phyloP scores from a whole-genome alignment of 1,284 basidiomycete genomes.

The Ustilago crameri region DNA sequence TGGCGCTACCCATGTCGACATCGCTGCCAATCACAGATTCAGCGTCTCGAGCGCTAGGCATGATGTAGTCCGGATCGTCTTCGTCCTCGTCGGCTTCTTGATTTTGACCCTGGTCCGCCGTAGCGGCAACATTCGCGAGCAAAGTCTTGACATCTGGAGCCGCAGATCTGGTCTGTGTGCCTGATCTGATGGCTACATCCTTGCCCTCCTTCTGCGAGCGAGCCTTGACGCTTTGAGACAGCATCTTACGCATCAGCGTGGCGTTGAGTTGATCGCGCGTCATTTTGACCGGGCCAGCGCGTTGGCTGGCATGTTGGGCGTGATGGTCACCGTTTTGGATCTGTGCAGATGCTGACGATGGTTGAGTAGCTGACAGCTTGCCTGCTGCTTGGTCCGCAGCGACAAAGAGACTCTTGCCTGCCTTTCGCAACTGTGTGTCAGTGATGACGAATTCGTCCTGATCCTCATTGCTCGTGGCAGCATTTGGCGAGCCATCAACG shows the following conservation, averaged over 20 bases:
- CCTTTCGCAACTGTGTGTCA: constrained; percentile 40
- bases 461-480: constrained; percentile 12
- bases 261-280: constrained; percentile 56
- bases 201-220: constrained; percentile 30
- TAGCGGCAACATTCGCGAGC: constrained; percentile 18
- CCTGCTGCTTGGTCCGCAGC: constrained; percentile 46
- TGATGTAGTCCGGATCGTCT: constrained; percentile 40
- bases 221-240: constrained; percentile 45
- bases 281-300: constrained; percentile 37
- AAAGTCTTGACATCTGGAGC: constrained; percentile 40
- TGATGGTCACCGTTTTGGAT: constrained; percentile 3
- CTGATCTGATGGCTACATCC: not conserved
- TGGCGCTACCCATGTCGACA: constrained; percentile 46
- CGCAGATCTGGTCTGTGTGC: constrained; percentile 10
- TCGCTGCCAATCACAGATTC: constrained; percentile 44
- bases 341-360: constrained; percentile 15
- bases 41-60: constrained; percentile 35
- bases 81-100: constrained; percentile 33
- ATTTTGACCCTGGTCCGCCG: constrained; percentile 11
- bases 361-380: constrained; percentile 23
- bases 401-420: constrained; percentile 48
- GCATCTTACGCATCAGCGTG: constrained; percentile 48
- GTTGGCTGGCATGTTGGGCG: constrained; percentile 4
- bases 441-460: constrained; percentile 33
- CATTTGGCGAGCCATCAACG: constrained; percentile 36